These are phyloP conservation scores for Miscanthus lutarioriparius DNA, from an alignment of 176 grass and related monocot genomes.

Conservation along the genomic window DNA sequence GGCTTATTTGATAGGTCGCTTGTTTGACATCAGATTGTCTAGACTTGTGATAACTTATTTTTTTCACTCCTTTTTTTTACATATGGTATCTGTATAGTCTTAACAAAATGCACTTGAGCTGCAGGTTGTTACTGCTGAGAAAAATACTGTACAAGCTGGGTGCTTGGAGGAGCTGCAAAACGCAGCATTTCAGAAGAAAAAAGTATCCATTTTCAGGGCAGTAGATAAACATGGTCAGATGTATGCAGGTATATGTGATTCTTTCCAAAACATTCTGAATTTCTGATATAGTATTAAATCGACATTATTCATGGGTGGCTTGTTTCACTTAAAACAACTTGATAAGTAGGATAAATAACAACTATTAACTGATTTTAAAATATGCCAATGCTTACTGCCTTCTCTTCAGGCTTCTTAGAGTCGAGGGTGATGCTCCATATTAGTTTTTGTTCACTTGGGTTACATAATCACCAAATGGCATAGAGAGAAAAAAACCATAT, in stretches of 20 bases:
- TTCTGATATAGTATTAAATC: slow-evolving; percentile 3
- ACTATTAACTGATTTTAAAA: neutral
- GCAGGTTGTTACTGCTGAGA: too few relatives aligned
- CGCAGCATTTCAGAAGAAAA: too few relatives aligned
- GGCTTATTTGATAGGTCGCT: too few relatives aligned
- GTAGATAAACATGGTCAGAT: slow-evolving; percentile 54
- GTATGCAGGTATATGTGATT: slow-evolving; percentile 62
- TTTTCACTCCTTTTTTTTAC: too few relatives aligned
- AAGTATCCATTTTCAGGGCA: slow-evolving; percentile 37
- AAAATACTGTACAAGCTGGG: too few relatives aligned
- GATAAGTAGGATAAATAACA: neutral
- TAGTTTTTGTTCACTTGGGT: neutral
- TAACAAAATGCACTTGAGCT: too few relatives aligned
- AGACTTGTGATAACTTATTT: too few relatives aligned
- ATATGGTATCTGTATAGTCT: too few relatives aligned
- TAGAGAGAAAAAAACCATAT: neutral
- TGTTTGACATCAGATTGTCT: too few relatives aligned
- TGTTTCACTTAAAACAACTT: slow-evolving; percentile 29
- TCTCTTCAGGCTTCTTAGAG: neutral
- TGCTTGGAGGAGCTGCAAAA: too few relatives aligned
- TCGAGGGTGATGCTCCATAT: neutral
- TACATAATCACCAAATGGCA: neutral
- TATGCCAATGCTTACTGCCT: slow-evolving; percentile 22
- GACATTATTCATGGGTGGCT: slow-evolving; percentile 3
- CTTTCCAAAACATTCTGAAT: slow-evolving; percentile 11